Base-by-base conservation (phyloP, 495 filamentous ascomycete genomes). In the Terfezia boudieri region DNA sequence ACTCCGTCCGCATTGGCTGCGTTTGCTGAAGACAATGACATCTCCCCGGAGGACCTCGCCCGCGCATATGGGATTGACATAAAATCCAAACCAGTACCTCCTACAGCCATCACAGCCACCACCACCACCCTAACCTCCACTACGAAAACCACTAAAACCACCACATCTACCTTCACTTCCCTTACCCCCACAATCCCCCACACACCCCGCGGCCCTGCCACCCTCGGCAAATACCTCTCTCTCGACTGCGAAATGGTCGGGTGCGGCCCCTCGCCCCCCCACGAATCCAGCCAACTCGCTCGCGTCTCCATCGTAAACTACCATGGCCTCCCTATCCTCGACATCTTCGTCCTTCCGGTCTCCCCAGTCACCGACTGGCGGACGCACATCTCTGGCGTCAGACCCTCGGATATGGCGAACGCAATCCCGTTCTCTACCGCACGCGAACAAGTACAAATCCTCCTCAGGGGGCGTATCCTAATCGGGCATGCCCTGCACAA, bases 201-300 rank as follows among this genome's bases (percentile, higher is more conserved):
- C 20, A 46, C 26, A 32, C 26, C 26, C 26, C 26, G 26, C 26
- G 26, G 26, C 26, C 1, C 26, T 0, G 81, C 66, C 67, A 76
- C 82, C 49, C 63, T 82, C 49, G 88, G 87, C 52, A 90, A 86
- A 73, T 96, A 90, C 63, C 66, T 98, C 49, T 82, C 85, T 37
- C 75, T 98, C 49, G 92, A 98, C 70, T 96, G 90, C 68, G 90
- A 98, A 70, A 98, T 98, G 90, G 89, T 98, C 16, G 90, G 89
- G 41, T 78, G 86, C 10, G 81, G 79, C 10, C 76, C 76, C 4
- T 74, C 95, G 32, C 90, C 90, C 3, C 76, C 90, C 10, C 93
- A 94, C 62, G 90, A 90, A 41, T 77, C 86, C 10, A 81, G 79
- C 10, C 76, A 76, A 3, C 75, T 96, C 36, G 90, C 92, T 3